Base-by-base conservation (phyloP, 2,329 filamentous ascomycete genomes). In the Colletotrichum brevisporum region DNA sequence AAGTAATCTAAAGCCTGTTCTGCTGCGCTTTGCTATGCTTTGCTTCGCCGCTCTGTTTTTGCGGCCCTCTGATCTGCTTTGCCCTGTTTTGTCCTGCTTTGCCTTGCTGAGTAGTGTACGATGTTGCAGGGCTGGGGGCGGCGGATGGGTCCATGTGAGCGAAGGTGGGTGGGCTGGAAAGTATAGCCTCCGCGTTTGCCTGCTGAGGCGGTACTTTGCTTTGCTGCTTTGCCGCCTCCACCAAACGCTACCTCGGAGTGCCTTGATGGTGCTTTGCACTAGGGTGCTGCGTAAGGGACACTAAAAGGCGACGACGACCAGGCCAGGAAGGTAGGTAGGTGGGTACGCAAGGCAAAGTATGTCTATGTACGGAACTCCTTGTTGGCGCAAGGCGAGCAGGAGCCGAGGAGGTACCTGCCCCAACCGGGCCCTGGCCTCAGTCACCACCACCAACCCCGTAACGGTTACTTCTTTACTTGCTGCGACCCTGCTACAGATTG, bases 11-110 rank as follows among this genome's bases (percentile, higher is more conserved):
- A 24, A 36, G 31, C 31, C 8, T 36, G 31, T 36, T 36, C 31
- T 36, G 31, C 31, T 36, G 6, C 31, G 31, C 31, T 36, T 36
- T 36, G 31, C 31, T 36, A 8, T 36, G 31, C 31, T 36, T 36
- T 47, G 41, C n/a, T 56, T 47, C 24, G 52, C 27, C n/a, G 56
- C 31, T 36, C 31, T 24, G 2, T 2, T 3, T 24, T 24, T 24
- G 21, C 21, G 21, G 21, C 16, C 27, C 21, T 27, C 53, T 16
- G 71, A 62, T 64, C 71, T 56, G 59, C 63, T 45, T 66, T 60
- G 48, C 62, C 71, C 60, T n/a, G 36, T 21, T 57, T n/a, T 18
- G 21, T 47, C 26, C 57, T 58, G 55, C 55, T 58, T 48, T 16
- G 24, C 41, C 26, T 18, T 48, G 27, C 43, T 36, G 18, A 16